Evolutionary conservation across 805 yeast genomes (phyloP).

Genomic region (Ascoidea rubescens): DNA sequence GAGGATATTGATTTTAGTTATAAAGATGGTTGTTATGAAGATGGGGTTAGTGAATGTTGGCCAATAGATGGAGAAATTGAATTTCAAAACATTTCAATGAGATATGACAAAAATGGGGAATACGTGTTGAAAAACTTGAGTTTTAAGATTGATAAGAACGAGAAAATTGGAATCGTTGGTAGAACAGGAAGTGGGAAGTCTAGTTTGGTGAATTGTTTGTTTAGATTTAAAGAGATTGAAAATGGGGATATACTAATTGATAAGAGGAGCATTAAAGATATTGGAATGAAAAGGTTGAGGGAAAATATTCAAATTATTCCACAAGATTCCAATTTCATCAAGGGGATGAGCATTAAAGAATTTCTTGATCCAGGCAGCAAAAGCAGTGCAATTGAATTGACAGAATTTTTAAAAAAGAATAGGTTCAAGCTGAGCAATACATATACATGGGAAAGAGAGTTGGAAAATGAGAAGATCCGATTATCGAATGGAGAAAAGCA

Average conservation of each 20-base stretch:
- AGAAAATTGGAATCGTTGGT: conserved; percentile 91
- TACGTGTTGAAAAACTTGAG: conserved; percentile 77
- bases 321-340: conserved; percentile 73
- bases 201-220: conserved; percentile 87
- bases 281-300: conserved; percentile 59
- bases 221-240: conserved; percentile 70
- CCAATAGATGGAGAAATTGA: conserved; percentile 72
- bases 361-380: conserved; percentile 64
- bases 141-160: conserved; percentile 62
- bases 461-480: conserved; percentile 67
- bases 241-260: conserved; percentile 60
- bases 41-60: conserved; percentile 66
- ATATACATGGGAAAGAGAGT: conserved; percentile 43
- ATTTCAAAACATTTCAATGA: conserved; percentile 61
- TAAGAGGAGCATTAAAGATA: conserved; percentile 55
- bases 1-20: conserved; percentile 56
- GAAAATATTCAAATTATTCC: conserved; percentile 74
- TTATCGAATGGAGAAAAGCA: conserved; percentile 82
- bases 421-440: conserved; percentile 32
- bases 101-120: conserved; percentile 89
- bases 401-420: conserved; percentile 55
- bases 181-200: conserved; percentile 99
- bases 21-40: conserved; percentile 23
- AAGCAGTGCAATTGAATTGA: conserved; percentile 45
- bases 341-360: conserved; percentile 53